Percentiles rank a stretch among this genome's conserved stretches.
phyloP scores from a whole-genome alignment of 306 rosid species.

The Lathyrus tuberosus region DNA sequence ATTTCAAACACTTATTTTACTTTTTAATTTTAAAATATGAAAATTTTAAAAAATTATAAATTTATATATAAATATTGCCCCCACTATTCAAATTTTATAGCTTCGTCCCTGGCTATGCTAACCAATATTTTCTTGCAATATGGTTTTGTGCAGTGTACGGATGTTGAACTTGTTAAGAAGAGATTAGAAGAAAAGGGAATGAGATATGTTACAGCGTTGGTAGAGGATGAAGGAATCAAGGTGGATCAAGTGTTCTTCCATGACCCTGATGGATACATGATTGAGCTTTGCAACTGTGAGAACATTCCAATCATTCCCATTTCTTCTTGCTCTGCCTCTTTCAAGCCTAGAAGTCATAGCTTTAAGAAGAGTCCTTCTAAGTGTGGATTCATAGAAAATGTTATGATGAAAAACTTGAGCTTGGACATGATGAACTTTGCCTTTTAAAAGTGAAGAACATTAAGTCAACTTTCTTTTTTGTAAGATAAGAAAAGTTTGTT shows the following conservation, averaged over 20 bases:
- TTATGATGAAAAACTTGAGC: constrained; percentile 89
- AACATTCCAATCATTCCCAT: constrained; percentile 72
- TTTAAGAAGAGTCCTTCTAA: constrained; percentile 56
- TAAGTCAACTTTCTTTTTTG: background rate
- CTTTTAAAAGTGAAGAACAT: constrained; percentile 38
- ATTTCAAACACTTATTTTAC: no score
- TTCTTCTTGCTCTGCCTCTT: constrained; percentile 54
- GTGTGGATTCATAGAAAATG: constrained; percentile 77
- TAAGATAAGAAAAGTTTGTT: constrained; percentile 16
- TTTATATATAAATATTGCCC: no score
- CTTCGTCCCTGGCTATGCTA: no score
- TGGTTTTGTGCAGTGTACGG: constrained; percentile 64
- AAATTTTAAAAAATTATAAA: no score
- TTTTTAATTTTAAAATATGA: no score
- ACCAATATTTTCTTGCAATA: background rate
- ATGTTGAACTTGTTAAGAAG: constrained; percentile 72
- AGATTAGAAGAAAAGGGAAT: constrained; percentile 74
- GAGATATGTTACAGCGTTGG: constrained; percentile 73
- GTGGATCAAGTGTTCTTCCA: constrained; percentile 87
- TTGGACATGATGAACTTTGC: constrained; percentile 80
- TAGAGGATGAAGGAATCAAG: constrained; percentile 60
- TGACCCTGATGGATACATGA: constrained; percentile 87
- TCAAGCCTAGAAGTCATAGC: constrained; percentile 59
- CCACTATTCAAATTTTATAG: no score
- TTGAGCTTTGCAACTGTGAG: constrained; percentile 79